A percentile compares a stretch with the other conserved stretches of the same genome.
Conservation (phyloP, 2,329 filamentous ascomycete species). For the Coniochaeta sp. region DNA sequence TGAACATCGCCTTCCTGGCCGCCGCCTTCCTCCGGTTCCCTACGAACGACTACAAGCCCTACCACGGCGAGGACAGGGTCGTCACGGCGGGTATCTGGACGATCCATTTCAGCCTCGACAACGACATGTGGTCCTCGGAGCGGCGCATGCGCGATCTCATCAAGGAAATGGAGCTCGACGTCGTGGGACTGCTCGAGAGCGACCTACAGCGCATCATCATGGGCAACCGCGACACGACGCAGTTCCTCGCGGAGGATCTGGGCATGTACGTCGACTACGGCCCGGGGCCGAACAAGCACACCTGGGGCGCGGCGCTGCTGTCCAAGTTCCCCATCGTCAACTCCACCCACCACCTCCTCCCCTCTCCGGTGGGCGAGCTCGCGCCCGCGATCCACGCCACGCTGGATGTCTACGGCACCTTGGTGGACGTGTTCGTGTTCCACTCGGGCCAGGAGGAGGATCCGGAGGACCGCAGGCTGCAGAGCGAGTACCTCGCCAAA, state of each 20-base stretch:
- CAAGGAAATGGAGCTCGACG: slow-evolving; percentile 92
- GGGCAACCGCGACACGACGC: slow-evolving; percentile 95
- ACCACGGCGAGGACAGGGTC: slow-evolving; percentile 80
- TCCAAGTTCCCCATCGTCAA: slow-evolving; percentile 98
- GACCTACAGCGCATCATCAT: slow-evolving; percentile 98
- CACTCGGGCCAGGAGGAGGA: slow-evolving; percentile 98
- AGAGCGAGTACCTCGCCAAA: slow-evolving; percentile 76
- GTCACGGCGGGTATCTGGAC: slow-evolving; percentile 98
- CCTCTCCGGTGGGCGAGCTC: slow-evolving; percentile 87
- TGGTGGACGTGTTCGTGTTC: slow-evolving; percentile 94
- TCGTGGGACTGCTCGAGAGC: slow-evolving; percentile 87
- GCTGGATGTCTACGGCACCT: slow-evolving; percentile 80
- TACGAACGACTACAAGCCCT: slow-evolving; percentile 81
- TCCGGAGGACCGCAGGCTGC: slow-evolving; percentile 78
- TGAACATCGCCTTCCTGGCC: slow-evolving; percentile 74
- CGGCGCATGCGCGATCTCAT: slow-evolving; percentile 86
- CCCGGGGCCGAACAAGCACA: slow-evolving; percentile 97
- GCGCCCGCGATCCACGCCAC: slow-evolving; percentile 97
- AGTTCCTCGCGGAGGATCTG: slow-evolving; percentile 89
- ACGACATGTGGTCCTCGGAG: slow-evolving; percentile 98
- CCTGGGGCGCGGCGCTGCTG: slow-evolving; percentile 86
- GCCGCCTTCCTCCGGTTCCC: slow-evolving; percentile 89
- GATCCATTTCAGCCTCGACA: slow-evolving; percentile 94
- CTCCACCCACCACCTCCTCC: slow-evolving; percentile 90
- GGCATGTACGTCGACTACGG: slow-evolving; percentile 99